Evolutionary conservation across 2,329 filamentous ascomycete species (phyloP).

Genomic region (Hyphodiscus sp.): DNA sequence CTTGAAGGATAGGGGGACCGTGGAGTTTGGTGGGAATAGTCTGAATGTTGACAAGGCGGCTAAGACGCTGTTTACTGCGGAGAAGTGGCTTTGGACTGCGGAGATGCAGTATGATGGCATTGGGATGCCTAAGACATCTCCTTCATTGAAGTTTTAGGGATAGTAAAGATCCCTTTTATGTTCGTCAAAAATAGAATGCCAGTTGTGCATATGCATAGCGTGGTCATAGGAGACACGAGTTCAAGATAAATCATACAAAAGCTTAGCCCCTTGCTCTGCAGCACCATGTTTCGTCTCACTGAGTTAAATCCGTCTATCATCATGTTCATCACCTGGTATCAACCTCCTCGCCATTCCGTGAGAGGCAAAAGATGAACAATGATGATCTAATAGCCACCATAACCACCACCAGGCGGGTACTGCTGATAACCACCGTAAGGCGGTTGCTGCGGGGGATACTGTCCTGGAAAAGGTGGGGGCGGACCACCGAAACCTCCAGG

Average conservation of each 20-base stretch:
- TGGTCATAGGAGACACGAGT: background rate
- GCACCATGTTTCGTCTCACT: background rate
- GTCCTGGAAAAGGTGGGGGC: background rate
- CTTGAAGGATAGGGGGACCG: conserved; percentile 45
- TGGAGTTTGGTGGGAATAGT: conserved; percentile 42
- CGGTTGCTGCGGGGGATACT: conserved; percentile 16
- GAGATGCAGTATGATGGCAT: conserved; percentile 9
- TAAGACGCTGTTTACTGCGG: conserved; percentile 47
- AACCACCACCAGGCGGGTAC: background rate
- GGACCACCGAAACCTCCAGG: background rate
- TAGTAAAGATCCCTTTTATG: too few relatives aligned
- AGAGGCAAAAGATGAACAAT: background rate
- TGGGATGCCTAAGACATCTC: background rate
- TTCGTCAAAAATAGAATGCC: background rate
- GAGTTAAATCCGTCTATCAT: background rate
- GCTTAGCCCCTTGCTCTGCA: background rate
- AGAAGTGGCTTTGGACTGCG: conserved; percentile 51
- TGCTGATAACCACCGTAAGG: conserved; percentile 8
- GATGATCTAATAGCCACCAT: background rate
- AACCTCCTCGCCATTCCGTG: background rate
- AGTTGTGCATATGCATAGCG: background rate
- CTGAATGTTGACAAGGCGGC: conserved; percentile 47
- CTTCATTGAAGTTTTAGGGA: background rate
- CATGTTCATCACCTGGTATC: background rate
- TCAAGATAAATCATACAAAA: background rate